Evolutionary conservation across 495 filamentous ascomycete species (phyloP).

Genomic region (Xylaria flabelliformis): DNA sequence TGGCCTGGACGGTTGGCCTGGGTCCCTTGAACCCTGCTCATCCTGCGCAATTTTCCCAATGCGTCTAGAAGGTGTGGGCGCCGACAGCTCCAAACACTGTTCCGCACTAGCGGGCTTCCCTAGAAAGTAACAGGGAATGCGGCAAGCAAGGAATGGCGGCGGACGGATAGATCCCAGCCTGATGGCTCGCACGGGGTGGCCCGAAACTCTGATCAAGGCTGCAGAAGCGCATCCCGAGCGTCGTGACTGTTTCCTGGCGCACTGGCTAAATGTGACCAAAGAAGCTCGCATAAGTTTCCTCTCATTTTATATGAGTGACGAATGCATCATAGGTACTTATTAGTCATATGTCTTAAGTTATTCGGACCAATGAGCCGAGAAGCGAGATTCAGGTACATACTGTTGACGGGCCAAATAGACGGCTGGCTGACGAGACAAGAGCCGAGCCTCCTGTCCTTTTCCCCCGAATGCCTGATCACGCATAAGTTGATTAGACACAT

Average conservation of each 20-base stretch:
- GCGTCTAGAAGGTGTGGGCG: slow-evolving; percentile 30
- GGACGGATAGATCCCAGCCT: slow-evolving; percentile 46
- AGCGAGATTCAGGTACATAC: neutral
- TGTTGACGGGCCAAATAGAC: neutral
- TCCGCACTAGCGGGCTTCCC: slow-evolving; percentile 36
- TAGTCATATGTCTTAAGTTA: neutral
- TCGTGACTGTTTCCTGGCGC: slow-evolving; percentile 29
- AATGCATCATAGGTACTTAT: slow-evolving; percentile 4
- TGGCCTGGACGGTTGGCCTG: slow-evolving; percentile 29
- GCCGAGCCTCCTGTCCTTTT: neutral
- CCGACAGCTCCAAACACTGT: slow-evolving; percentile 31
- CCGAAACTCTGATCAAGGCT: slow-evolving; percentile 46
- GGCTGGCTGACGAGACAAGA: neutral
- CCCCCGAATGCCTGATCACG: neutral
- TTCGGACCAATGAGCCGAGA: slow-evolving; percentile 24
- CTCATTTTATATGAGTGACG: slow-evolving; percentile 15
- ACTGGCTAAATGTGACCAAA: slow-evolving; percentile 37
- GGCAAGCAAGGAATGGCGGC: slow-evolving; percentile 45
- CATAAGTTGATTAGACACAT: neutral
- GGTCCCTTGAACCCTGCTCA: slow-evolving; percentile 33
- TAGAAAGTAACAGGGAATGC: slow-evolving; percentile 32
- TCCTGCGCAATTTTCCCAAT: slow-evolving; percentile 29
- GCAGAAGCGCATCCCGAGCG: slow-evolving; percentile 33
- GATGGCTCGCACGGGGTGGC: slow-evolving; percentile 45
- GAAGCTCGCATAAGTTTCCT: slow-evolving; percentile 29